Conservation (phyloP, 2,329 filamentous ascomycete genomes). For the Saccharata proteae region DNA sequence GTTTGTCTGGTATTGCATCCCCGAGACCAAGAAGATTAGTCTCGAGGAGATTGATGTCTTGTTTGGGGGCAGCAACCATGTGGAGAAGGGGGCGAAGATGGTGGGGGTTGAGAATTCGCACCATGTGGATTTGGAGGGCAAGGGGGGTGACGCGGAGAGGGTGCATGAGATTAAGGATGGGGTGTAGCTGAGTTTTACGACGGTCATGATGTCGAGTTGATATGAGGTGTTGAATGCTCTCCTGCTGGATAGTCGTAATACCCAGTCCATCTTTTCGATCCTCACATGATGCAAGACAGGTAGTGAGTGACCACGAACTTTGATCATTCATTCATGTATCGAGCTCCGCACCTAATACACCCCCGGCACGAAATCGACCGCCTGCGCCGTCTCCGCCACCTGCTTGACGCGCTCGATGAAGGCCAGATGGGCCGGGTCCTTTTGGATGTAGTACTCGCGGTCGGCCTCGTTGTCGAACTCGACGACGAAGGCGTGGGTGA, state of each 20-base stretch:
- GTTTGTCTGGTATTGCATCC: constrained; percentile 31
- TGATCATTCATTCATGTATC: too few species aligned
- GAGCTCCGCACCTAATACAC: too few species aligned
- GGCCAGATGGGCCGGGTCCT: constrained; percentile 50
- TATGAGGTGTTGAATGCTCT: too few species aligned
- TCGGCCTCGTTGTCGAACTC: constrained; percentile 54
- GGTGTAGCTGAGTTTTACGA: too few species aligned
- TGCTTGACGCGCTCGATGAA: constrained; percentile 45
- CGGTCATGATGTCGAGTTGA: too few species aligned
- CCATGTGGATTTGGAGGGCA: constrained; percentile 12
- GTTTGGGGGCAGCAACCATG: constrained; percentile 46
- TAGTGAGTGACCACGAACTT: too few species aligned
- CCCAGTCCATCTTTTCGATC: too few species aligned
- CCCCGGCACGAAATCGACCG: constrained; percentile 49
- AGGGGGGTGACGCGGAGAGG: constrained; percentile 2
- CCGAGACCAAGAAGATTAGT: constrained; percentile 32
- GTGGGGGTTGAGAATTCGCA: constrained; percentile 23
- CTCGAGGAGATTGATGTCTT: constrained; percentile 46
- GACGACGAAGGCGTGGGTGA: constrained; percentile 57
- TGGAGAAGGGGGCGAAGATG: constrained; percentile 41
- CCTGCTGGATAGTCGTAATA: too few species aligned
- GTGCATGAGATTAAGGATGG: too few species aligned
- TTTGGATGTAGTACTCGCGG: constrained; percentile 53
- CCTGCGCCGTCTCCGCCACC: constrained; percentile 41
- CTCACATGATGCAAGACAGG: too few species aligned